Evolutionary conservation across 2,329 filamentous ascomycete species (phyloP).

Genomic region (Pseudogymnoascus verrucosus): DNA sequence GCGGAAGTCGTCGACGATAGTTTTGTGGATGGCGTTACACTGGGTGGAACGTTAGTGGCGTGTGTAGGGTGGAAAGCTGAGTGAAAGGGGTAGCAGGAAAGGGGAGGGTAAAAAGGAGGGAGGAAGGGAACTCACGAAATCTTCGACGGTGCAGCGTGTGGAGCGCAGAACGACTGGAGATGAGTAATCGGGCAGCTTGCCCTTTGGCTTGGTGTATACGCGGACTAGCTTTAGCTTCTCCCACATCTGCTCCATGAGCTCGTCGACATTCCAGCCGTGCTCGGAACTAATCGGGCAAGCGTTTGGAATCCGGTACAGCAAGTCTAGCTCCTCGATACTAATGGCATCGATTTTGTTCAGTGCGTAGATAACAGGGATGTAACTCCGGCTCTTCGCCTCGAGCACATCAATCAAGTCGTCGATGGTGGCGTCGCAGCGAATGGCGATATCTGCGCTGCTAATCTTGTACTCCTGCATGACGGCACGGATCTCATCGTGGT

Average conservation of each 20-base stretch:
- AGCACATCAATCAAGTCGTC: slow-evolving; percentile 95
- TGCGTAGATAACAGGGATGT: slow-evolving; percentile 98
- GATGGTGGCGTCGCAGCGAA: slow-evolving; percentile 93
- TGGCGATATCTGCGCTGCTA: slow-evolving; percentile 92
- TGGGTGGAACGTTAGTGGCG: slow-evolving; percentile 32
- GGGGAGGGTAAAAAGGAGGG: background rate
- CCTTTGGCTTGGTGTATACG: slow-evolving; percentile 98
- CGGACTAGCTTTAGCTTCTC: slow-evolving; percentile 85
- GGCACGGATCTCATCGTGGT: slow-evolving; percentile 92
- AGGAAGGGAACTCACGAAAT: slow-evolving; percentile 65
- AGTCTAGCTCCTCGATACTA: slow-evolving; percentile 92
- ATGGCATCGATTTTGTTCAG: slow-evolving; percentile 99
- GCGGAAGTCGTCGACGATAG: slow-evolving; percentile 92
- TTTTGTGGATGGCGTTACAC: slow-evolving; percentile 97
- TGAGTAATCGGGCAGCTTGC: slow-evolving; percentile 85
- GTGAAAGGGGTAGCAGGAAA: background rate
- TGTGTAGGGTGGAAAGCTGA: slow-evolving; percentile 6
- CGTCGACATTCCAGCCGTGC: slow-evolving; percentile 96
- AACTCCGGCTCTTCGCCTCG: slow-evolving; percentile 88
- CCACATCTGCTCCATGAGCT: slow-evolving; percentile 97
- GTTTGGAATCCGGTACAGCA: slow-evolving; percentile 94
- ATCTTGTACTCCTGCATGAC: slow-evolving; percentile 98
- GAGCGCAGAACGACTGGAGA: slow-evolving; percentile 82
- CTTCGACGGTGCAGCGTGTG: slow-evolving; percentile 81
- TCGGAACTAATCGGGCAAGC: slow-evolving; percentile 96